Evolutionary conservation across 1,139 yeast genomes (phyloP), one percentile per base, ranked within the genome.

Genomic region (Taphrina confusa): DNA sequence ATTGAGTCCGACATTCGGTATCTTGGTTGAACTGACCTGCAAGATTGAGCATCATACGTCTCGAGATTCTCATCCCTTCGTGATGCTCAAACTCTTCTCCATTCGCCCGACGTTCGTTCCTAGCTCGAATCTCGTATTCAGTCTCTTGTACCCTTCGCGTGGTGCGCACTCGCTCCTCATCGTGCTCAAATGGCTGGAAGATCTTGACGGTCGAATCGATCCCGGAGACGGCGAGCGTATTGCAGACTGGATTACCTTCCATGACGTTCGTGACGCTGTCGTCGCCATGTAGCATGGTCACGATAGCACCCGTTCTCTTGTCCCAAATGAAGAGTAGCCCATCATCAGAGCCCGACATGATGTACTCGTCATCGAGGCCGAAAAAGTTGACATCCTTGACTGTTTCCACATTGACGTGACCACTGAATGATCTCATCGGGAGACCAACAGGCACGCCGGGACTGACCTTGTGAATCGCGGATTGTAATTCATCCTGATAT

Each of bases 281-380:
- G 34, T 64, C 67, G 12, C 63, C 66, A 12, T 57, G 50, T 11
- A 65, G 46, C 20, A 64, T 60, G 9, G 61, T 61, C 34, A 64
- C 61, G 25, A 63, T 47, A 6, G 47, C 46, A 20, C 61, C 45
- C 1, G 62, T 60, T 2, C 14, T 9, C 34, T 57, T 57, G 28
- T 63, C 62, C 59, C 59, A 65, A 27, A 65, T 57, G 44, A 64
- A 64, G 16, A 64, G 30, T 14, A 61, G 60, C 18, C 66, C 66
- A 33, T 62, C 63, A 40, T 64, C 67, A 5, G 66, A 64, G 20
- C 66, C 67, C 18, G 65, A 61, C 61, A 65, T 54, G 31, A 65
- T 57, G 36, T 64, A 65, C 42, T 65, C 67, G 39, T 65, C 67
- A 22, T 60, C 37, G 20, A 52, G 31, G 9, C 67, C 67, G 39